Percentiles rank a stretch among this genome's conserved stretches.
phyloP scores from a whole-genome alignment of 768 basidiomycete genomes.

The Lanmaoa pseudosensibilis region DNA sequence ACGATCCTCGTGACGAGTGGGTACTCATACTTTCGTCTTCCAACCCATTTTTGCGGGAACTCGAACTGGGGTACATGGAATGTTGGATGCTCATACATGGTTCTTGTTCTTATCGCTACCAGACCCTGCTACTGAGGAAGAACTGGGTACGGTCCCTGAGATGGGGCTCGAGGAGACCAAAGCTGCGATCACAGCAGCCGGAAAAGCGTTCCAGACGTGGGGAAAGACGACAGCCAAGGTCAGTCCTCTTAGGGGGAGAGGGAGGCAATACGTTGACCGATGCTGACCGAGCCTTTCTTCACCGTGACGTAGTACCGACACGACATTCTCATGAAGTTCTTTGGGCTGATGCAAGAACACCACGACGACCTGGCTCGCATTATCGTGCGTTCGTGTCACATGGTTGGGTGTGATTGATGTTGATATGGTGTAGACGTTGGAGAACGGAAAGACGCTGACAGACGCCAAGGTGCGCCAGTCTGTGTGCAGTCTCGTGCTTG shows the following conservation, averaged over 20 bases:
- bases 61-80: not conserved
- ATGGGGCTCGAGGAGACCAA: constrained; percentile 84
- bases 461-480: constrained; percentile 66
- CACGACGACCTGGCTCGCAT: constrained; percentile 85
- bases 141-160: constrained; percentile 85
- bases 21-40: constrained; percentile 22
- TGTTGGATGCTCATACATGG: not conserved
- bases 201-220: constrained; percentile 81
- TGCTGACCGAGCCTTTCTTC: not conserved
- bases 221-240: constrained; percentile 87
- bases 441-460: constrained; percentile 90
- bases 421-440: constrained; percentile 63
- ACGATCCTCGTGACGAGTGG: constrained; percentile 76
- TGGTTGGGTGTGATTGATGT: not conserved
- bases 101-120: not conserved
- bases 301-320: constrained; percentile 60
- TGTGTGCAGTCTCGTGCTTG: not conserved
- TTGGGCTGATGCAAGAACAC: constrained; percentile 75
- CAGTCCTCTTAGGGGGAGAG: constrained; percentile 4
- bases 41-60: not conserved
- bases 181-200: constrained; percentile 80
- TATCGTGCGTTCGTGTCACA: constrained; percentile 54
- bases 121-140: constrained; percentile 89
- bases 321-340: constrained; percentile 80
- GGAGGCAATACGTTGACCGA: not conserved